Conservation (phyloP, 2,329 filamentous ascomycete genomes). For the Didymella lethalis region DNA sequence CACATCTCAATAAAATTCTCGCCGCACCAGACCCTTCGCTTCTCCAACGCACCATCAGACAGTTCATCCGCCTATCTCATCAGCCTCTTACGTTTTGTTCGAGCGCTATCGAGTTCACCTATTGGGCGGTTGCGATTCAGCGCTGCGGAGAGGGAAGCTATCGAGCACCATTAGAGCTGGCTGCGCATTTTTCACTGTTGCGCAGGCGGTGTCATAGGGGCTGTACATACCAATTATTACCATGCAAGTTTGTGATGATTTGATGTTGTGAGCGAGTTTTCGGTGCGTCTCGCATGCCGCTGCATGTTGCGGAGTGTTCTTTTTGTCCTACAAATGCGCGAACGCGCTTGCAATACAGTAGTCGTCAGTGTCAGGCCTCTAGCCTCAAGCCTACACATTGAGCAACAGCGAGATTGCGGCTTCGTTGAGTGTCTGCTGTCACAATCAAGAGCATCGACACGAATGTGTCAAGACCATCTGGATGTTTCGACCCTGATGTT, state of each 20-base stretch:
- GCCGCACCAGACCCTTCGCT: slow-evolving; percentile 21
- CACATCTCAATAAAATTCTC: slow-evolving; percentile 32
- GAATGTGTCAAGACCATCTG: neutral
- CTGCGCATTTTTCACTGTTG: slow-evolving; percentile 70
- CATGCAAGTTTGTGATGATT: neutral
- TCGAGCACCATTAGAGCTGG: slow-evolving; percentile 75
- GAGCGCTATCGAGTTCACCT: slow-evolving; percentile 38
- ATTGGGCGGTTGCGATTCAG: slow-evolving; percentile 64
- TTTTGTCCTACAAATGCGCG: neutral
- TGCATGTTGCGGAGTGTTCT: neutral
- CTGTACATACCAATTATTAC: slow-evolving; percentile 65
- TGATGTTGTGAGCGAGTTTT: neutral
- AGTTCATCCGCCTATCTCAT: slow-evolving; percentile 51
- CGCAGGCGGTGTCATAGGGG: slow-evolving; percentile 86
- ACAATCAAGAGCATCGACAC: neutral
- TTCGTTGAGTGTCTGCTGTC: neutral
- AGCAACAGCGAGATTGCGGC: neutral
- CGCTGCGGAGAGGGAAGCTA: slow-evolving; percentile 65
- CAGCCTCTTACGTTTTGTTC: slow-evolving; percentile 51
- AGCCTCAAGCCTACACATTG: neutral
- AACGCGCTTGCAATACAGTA: neutral
- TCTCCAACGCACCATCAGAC: slow-evolving; percentile 51
- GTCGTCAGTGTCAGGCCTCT: neutral
- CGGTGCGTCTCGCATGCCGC: neutral
- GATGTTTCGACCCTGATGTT: neutral